Evolutionary conservation across 192 early-diverging fungal genomes (phyloP).

Genomic region (Pilaira anomala): DNA sequence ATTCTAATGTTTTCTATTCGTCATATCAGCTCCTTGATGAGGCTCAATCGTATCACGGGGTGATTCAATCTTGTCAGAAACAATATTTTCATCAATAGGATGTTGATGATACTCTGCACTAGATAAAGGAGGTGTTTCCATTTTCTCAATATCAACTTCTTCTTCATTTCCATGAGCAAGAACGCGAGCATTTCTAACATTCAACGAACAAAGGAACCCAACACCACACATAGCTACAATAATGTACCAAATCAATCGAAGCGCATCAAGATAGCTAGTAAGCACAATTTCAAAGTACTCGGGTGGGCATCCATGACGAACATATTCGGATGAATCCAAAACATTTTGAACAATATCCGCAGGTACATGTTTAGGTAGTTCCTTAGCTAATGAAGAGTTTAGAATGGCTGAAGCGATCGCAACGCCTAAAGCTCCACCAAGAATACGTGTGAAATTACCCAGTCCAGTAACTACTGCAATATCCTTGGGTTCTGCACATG

Average conservation of each 20-base stretch:
- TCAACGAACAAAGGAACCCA: constrained; percentile 3
- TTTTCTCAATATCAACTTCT: no score
- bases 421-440: constrained; percentile 38
- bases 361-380: constrained; percentile 19
- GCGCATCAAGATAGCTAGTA: constrained; percentile 13
- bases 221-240: constrained; percentile 18
- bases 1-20: no score
- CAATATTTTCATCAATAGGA: no score
- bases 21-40: no score
- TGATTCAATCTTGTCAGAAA: no score
- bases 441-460: constrained; percentile 33
- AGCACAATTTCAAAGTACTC: constrained; percentile 18
- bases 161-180: no score
- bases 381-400: constrained; percentile 27
- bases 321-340: constrained; percentile 20
- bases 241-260: constrained; percentile 32
- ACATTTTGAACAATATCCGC: not conserved
- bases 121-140: no score
- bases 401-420: constrained; percentile 30
- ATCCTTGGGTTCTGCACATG: constrained; percentile 29
- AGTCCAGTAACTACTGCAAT: constrained; percentile 36
- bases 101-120: no score
- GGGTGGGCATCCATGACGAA: constrained; percentile 25
- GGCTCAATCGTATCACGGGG: no score
- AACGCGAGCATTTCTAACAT: not conserved